Percentiles rank a stretch among this genome's conserved stretches.
Evolutionary conservation across 352 stramenopile genomes (phyloP).

Genomic region (Globisporangium uncinulatum): DNA sequence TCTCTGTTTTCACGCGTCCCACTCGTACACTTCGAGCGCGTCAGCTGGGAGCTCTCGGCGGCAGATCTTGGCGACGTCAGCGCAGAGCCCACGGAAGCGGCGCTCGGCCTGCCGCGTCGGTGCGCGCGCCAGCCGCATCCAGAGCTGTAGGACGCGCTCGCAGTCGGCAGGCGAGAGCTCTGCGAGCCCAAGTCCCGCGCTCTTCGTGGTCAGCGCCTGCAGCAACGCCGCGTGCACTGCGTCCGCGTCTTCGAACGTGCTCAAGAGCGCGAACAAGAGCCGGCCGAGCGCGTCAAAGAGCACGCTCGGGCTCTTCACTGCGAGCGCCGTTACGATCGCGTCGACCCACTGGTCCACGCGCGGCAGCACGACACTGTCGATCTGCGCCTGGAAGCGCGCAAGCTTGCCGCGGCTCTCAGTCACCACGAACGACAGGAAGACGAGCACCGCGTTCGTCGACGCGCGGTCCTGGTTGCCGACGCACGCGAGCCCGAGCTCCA

Average conservation of each 20-base stretch:
- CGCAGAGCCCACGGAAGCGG: slow-evolving; percentile 51
- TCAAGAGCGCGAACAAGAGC: slow-evolving; percentile 49
- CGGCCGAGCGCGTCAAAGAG: slow-evolving; percentile 49
- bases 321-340: slow-evolving; percentile 36
- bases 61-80: slow-evolving; percentile 72
- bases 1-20: slow-evolving; percentile 17
- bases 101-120: slow-evolving; percentile 48
- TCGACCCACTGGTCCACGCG: slow-evolving; percentile 52
- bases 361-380: slow-evolving; percentile 40
- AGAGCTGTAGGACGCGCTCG: slow-evolving; percentile 48
- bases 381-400: slow-evolving; percentile 27
- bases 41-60: slow-evolving; percentile 60
- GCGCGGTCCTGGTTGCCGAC: slow-evolving; percentile 58
- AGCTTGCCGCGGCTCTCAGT: slow-evolving; percentile 50
- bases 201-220: slow-evolving; percentile 23
- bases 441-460: slow-evolving; percentile 61
- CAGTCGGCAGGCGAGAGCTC: slow-evolving; percentile 36
- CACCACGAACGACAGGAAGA: slow-evolving; percentile 59
- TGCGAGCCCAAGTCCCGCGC: slow-evolving; percentile 31
- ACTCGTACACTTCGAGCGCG: slow-evolving; percentile 44
- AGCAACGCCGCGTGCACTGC: slow-evolving; percentile 23
- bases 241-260: slow-evolving; percentile 32
- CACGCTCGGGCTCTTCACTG: slow-evolving; percentile 44
- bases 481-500: slow-evolving; percentile 55
- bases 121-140: slow-evolving; percentile 44